Evolutionary conservation across 169 alveolate genomes (phyloP), one percentile per base, ranked within the genome.

Genomic region (Plasmodium falciparum): DNA sequence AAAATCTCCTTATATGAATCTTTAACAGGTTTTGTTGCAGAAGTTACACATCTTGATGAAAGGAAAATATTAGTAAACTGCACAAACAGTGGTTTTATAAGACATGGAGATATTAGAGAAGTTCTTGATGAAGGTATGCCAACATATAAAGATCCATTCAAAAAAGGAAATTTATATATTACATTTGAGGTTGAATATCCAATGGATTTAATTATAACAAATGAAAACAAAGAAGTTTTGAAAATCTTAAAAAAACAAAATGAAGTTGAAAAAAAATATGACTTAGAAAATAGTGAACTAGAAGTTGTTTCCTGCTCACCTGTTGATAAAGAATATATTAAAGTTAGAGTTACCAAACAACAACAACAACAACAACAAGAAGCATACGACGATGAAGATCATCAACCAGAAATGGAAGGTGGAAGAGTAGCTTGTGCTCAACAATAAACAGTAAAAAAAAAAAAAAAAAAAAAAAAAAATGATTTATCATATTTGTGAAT

Each of bases 91-190:
- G 88, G 83, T 3, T 66, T 76, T 80, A 71, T 89, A 15, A 89
- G 86, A 69, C 83, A 73, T 75, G 97, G 97, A 56, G 97, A 95
- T 54, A 93, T 97, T 47, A 97, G 97, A 93, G 97, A 98, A 66
- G 95, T 98, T 8, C 95, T 94, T 83, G 97, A 95, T 15, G 98
- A 95, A 80, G 99, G 99, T 8, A 96, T 98, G 99, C 99, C 99
- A 26, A 94, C 96, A 58, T 97, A 96, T 94, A 97, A 98, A 93
- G 96, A 97, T 56, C 97, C 99, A 4, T 96, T 93, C 88, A 91
- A 95, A 75, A 96, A 94, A 90, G 99, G 99, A 50, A 96, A 98
- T 73, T 94, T 98, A 63, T 97, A 96, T 94, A 92, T 98, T 33
- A 95, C 97, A 13, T 97, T 98, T 83, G 97, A 97, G 89, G 98